These are phyloP conservation scores for Lasiodiplodia hormozganensis DNA, from an alignment of 2,329 filamentous ascomycete genomes.

Conservation along the genomic window DNA sequence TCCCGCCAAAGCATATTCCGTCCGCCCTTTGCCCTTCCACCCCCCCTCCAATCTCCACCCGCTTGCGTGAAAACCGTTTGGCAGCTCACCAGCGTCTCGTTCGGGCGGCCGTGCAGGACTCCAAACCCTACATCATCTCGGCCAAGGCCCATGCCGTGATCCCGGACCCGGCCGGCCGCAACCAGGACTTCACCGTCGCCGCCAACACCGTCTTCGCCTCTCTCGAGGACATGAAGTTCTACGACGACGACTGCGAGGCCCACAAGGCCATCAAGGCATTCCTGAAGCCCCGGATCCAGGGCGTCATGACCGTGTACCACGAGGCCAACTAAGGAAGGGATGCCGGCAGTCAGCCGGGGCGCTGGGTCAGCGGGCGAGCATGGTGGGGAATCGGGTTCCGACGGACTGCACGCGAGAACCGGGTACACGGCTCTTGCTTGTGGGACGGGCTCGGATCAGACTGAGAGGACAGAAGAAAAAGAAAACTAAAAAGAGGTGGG, in stretches of 20 bases:
- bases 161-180: constrained; percentile 57
- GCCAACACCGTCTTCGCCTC: constrained; percentile 67
- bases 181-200: constrained; percentile 69
- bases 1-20: background rate
- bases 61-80: background rate
- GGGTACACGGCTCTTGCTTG: background rate
- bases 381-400: background rate
- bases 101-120: constrained; percentile 57
- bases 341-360: background rate
- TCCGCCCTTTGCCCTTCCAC: background rate
- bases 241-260: constrained; percentile 64
- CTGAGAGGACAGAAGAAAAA: background rate
- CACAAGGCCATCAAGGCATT: constrained; percentile 55
- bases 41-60: constrained; percentile 11
- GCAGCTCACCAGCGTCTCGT: background rate
- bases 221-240: constrained; percentile 71
- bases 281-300: constrained; percentile 38
- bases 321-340: constrained; percentile 19
- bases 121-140: constrained; percentile 70
- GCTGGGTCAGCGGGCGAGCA: background rate
- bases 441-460: background rate
- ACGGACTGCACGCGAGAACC: background rate
- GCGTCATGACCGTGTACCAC: constrained; percentile 31
- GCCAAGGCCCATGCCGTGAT: constrained; percentile 59
- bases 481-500: background rate